Base-by-base conservation (phyloP, 2,329 filamentous ascomycete genomes). In the Chaetomiaceae sp. region DNA sequence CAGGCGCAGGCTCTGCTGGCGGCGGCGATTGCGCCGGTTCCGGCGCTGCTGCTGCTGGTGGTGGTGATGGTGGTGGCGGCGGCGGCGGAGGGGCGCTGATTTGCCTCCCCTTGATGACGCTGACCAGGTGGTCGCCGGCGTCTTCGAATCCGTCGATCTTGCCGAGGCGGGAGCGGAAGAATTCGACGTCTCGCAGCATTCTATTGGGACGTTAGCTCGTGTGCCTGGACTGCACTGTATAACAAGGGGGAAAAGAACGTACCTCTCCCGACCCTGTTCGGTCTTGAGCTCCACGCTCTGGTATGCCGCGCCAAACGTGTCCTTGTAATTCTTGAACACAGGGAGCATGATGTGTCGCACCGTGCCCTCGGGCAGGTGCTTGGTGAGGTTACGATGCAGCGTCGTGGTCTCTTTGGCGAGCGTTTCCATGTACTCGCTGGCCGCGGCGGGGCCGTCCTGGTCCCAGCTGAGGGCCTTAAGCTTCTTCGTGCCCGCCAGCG, bases 331-430 rank as follows among this genome's bases (percentile, higher is more conserved):
- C 30, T 76, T 72, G 64, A 94, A 94, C 1, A 96, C 88, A 1
- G 87, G 85, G 17, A 75, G 70, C 86, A 95, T 95, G 58, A 96
- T 95, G 68, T 87, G 80, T 44, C 77, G 74, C 2, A 95, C 83
- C 1, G 84, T 83, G 45, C 77, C 74, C 53, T 93, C 86, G 0
- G 85, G 83, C 19, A 96, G 70, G 62, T 94, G 84, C 62, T 88
- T 90, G 50, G 79, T 83, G 50, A 96, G 72, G 10, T 93, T 89
- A 45, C 88, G 83, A 60, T 95, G 85, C 51, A 96, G 69, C 1
- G 84, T 93, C 4, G 80, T 80, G 0, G 90, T 95, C 60, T 96
- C 90, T 63, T 89, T 94, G 8, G 81, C 83, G 44, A 96, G 67
- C 1, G 82, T 90, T 66, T 95, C 89, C 81, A 95, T 91, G 64